Evolutionary conservation across 176 grass and related monocot genomes (phyloP).

Genomic region (Oryza australiensis): DNA sequence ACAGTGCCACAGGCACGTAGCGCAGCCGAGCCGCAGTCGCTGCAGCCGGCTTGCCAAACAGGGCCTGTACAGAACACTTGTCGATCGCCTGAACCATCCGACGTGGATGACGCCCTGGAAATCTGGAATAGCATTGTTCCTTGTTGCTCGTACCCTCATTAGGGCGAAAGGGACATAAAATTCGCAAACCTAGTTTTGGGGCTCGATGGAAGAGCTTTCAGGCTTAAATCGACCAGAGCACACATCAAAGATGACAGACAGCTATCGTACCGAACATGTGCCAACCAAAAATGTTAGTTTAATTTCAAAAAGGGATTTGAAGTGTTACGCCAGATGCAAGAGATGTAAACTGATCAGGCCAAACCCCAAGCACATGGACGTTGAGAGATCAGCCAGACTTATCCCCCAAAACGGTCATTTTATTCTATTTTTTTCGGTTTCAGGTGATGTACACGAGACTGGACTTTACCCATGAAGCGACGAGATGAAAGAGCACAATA

Average conservation of each 20-base stretch:
- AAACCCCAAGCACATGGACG: slow-evolving; percentile 17
- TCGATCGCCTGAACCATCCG: neutral
- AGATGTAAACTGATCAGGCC: neutral
- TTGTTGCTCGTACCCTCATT: neutral
- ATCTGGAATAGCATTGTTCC: neutral
- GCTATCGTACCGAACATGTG: neutral
- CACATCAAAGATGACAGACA: neutral
- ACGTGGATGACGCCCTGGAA: neutral
- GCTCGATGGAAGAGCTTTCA: neutral
- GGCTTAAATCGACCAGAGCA: neutral
- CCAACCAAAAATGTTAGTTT: neutral
- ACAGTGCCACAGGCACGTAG: no score
- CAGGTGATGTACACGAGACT: neutral
- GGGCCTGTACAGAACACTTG: neutral
- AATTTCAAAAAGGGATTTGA: no score
- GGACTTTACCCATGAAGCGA: neutral
- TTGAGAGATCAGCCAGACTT: neutral
- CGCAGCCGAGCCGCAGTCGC: no score
- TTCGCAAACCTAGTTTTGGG: neutral
- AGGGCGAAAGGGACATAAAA: neutral
- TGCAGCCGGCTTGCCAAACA: no score
- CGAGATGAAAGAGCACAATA: no score
- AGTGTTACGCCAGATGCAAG: neutral
- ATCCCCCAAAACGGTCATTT: neutral
- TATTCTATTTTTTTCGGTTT: neutral